Conservation (phyloP, 2,329 filamentous ascomycete genomes). For the Talaromyces piceae region DNA sequence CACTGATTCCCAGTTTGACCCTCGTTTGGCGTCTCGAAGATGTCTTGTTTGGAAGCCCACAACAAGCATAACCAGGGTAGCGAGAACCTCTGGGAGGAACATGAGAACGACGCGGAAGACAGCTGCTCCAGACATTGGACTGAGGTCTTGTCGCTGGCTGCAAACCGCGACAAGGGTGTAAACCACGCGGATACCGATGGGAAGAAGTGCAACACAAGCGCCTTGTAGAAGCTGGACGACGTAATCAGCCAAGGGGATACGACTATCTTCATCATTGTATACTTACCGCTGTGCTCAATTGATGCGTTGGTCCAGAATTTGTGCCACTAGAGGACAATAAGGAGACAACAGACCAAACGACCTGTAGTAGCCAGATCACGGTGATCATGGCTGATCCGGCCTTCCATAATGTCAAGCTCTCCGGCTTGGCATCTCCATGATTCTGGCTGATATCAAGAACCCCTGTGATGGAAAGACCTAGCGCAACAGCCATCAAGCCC, state of each 20-base stretch:
- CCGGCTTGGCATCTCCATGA: not conserved
- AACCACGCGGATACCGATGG: constrained; percentile 20
- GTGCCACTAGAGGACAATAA: not conserved
- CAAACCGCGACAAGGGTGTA: constrained; percentile 18
- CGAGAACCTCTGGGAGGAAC: constrained; percentile 21
- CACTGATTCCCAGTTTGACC: not conserved
- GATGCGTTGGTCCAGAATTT: not conserved
- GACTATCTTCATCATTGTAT: not conserved
- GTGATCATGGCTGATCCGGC: constrained; percentile 2
- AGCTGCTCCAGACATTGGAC: constrained; percentile 15
- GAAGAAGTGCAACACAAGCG: constrained; percentile 14
- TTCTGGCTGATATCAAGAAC: not conserved
- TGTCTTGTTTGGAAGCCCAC: constrained; percentile 18
- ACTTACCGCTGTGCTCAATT: constrained; percentile 6
- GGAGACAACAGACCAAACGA: not conserved
- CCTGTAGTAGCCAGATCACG: not conserved
- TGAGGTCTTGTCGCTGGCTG: constrained; percentile 16
- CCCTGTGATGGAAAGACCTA: not conserved
- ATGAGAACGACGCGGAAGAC: constrained; percentile 19
- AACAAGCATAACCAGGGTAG: constrained; percentile 13
- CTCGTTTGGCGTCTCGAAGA: not conserved
- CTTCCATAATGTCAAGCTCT: not conserved
- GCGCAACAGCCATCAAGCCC: not conserved
- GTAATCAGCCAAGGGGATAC: not conserved
- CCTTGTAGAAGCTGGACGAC: constrained; percentile 12